Evolutionary conservation across 805 yeast genomes (phyloP), one percentile per base, ranked within the genome.

Genomic region (Candida ponderosae): DNA sequence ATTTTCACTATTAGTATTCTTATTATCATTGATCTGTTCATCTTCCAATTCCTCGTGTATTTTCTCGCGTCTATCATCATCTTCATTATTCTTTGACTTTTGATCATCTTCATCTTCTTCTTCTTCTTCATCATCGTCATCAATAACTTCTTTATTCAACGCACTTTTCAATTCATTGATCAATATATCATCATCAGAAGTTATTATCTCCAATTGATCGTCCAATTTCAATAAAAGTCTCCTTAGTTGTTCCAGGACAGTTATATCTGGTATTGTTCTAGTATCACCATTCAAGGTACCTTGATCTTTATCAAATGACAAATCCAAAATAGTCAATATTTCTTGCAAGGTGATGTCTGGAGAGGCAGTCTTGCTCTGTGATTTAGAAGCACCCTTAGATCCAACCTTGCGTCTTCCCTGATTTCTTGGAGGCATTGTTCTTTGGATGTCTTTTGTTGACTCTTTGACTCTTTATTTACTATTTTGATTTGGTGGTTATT

Each of bases 251-350:
- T 52, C 57, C 14, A 53, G 32, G 1, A 31, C 30, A 1, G 36
- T 6, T 17, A 63, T 34, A 3, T 40, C 38, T 1, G 70, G 72
- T 17, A 63, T 57, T 6, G 72, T 66, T 2, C 70, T 59, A 0
- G 74, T 63, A 16, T 74, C 79, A 1, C 89, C 89, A 45, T 70
- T 78, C 18, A 81, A 56, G 36, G 74, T 56, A 2, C 88, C 88
- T 15, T 72, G 62, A 29, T 74, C 72, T 5, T 71, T 62, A 47
- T 80, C 84, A 50, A 74, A 81, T 1, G 72, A 59, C 37, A 81
- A 54, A 33, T 68, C 64, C 29, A 79, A 56, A 43, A 73, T 75
- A 33, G 61, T 60, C 37, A 81, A 59, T 13, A 81, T 70, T 38
- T 72, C 71, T 21, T 68, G 68, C 36, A 81, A 42, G 4, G 68